Evolutionary conservation across 1,139 yeast species (phyloP), one percentile per base, ranked within the genome.

Genomic region (Hansenula lynferdii): DNA sequence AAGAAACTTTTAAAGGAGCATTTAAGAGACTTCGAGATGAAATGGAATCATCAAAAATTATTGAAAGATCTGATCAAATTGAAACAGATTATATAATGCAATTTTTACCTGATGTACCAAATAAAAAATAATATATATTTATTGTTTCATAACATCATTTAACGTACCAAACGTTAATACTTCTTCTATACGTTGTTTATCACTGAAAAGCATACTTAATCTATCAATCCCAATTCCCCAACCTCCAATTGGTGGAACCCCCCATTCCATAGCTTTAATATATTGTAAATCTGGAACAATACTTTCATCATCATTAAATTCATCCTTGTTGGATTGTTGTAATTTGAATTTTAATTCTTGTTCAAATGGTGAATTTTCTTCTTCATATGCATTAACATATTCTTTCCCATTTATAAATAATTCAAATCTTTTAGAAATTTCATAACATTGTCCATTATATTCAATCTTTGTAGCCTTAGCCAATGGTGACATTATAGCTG

Each of bases 191-290:
- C 96, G 65, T 10, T 67, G 66, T 21, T 72, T 64, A 0, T 75
- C 80, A 6, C 83, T 72, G 36, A 90, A 65, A 20, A 86, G 61
- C 97, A 92, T 89, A 33, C 83, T 80, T 27, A 92, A 62, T 38
- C 99, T 62, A 56, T 94, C 99, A 19, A 94, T 71, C 0, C 99
- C 99, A 46, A 95, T 67, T 0, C 98, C 99, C 87, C 96, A 86
- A 0, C 99, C 99, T 1, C 96, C 97, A 2, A 97, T 90, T 0
- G 98, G 98, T 5, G 98, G 97, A 60, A 94, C 72, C 1, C 96
- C 97, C 72, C 83, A 85, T 54, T 87, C 92, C 85, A 94, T 78
- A 12, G 82, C 76, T 32, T 75, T 69, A 3, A 87, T 75, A 55
- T 79, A 92, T 34, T 70, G 69, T 56, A 77, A 68, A 59, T 92